Conservation (phyloP, 805 yeast genomes). For the Metschnikowia arizonensis region DNA sequence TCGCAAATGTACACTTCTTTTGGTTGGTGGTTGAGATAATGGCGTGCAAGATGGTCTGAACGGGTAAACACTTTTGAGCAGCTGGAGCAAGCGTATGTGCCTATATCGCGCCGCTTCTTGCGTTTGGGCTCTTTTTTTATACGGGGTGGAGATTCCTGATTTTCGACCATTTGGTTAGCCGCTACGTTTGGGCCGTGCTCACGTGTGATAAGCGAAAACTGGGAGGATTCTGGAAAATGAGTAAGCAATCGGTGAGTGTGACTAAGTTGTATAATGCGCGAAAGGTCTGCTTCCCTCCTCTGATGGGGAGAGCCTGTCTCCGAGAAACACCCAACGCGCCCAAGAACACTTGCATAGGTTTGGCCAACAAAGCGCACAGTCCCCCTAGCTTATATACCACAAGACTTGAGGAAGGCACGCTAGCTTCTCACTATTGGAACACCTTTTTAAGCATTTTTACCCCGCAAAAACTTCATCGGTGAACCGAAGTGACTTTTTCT, state of each 20-base stretch:
- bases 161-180: slow-evolving; percentile 1
- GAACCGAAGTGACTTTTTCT: slow-evolving; percentile 4
- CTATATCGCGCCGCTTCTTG: slow-evolving; percentile 20
- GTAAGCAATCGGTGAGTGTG: background rate
- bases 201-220: background rate
- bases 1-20: slow-evolving; percentile 54
- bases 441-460: background rate
- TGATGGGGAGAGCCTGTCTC: background rate
- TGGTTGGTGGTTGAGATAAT: slow-evolving; percentile 56
- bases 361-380: background rate
- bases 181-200: background rate
- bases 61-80: slow-evolving; percentile 57
- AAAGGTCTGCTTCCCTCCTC: background rate
- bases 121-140: slow-evolving; percentile 5
- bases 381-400: background rate
- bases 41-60: slow-evolving; percentile 62
- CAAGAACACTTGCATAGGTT: background rate
- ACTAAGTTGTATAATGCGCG: background rate
- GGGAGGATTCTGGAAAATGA: background rate
- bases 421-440: background rate
- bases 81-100: slow-evolving; percentile 42
- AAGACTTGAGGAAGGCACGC: too few species aligned
- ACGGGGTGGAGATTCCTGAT: background rate
- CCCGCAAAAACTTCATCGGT: slow-evolving; percentile 5
- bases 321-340: background rate